Evolutionary conservation across 2,329 filamentous ascomycete species (phyloP).

Genomic region (Xylariaceae sp.): DNA sequence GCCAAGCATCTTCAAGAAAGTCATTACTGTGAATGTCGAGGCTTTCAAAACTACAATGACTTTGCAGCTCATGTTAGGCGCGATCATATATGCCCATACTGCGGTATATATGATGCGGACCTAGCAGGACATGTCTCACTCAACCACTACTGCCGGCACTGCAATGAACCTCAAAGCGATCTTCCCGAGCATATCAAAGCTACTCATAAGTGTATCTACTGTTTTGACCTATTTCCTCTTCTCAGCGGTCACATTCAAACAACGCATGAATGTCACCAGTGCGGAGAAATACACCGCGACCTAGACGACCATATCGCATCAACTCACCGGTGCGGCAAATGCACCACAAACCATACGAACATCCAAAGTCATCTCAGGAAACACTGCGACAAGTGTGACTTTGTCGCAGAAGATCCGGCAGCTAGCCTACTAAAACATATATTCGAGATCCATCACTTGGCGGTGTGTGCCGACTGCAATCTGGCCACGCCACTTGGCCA

Average conservation of each 20-base stretch:
- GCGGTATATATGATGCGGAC: not conserved
- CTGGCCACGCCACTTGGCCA: not conserved
- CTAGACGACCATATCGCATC: not conserved
- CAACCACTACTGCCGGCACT: not conserved
- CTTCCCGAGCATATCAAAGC: not conserved
- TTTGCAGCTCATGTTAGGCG: not conserved
- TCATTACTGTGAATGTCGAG: not conserved
- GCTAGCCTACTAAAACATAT: not conserved
- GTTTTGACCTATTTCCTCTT: not conserved
- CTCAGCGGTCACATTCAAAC: not conserved
- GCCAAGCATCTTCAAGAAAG: not conserved
- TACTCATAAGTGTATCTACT: not conserved
- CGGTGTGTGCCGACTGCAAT: not conserved
- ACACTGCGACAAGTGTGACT: slow-evolving; percentile 2
- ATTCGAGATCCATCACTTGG: not conserved
- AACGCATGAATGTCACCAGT: not conserved
- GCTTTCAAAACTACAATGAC: not conserved
- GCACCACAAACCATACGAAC: not conserved
- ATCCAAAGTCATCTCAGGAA: not conserved
- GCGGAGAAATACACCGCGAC: not conserved
- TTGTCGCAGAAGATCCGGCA: slow-evolving; percentile 1
- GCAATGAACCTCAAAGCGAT: not conserved
- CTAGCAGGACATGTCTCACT: not conserved
- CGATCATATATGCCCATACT: slow-evolving; percentile 1
- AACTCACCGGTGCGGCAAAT: not conserved